Conservation (phyloP, 2,329 filamentous ascomycete genomes). For the Ophiocordyceps camponoti-leonardi region DNA sequence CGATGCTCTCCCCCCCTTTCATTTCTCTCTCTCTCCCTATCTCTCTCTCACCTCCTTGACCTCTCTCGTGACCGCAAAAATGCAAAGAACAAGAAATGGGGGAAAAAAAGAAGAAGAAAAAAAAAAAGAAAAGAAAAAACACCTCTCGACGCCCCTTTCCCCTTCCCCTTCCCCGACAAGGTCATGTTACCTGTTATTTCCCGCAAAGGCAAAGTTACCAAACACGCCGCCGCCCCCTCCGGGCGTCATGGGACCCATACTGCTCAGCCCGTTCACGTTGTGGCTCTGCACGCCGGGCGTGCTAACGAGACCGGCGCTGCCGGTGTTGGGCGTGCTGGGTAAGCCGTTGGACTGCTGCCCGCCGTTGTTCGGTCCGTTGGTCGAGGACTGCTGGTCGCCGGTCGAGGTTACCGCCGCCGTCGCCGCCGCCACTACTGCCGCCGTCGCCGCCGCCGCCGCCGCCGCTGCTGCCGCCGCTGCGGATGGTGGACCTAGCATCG, state of each 20-base stretch:
- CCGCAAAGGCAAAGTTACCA: slow-evolving; percentile 48
- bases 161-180: no score
- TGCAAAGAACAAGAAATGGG: no score
- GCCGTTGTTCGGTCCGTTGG: slow-evolving; percentile 20
- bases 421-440: slow-evolving; percentile 1
- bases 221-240: slow-evolving; percentile 60
- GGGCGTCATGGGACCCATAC: slow-evolving; percentile 60
- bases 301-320: slow-evolving; percentile 26
- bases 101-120: no score
- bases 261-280: slow-evolving; percentile 36
- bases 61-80: no score
- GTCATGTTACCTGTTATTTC: slow-evolving; percentile 18
- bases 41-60: no score
- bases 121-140: no score
- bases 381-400: neutral
- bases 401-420: neutral
- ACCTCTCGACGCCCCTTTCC: no score
- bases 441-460: slow-evolving; percentile 23
- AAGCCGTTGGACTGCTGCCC: slow-evolving; percentile 22
- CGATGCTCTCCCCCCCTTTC: no score
- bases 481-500: slow-evolving; percentile 16
- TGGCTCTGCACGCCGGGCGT: slow-evolving; percentile 32
- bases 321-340: slow-evolving; percentile 55
- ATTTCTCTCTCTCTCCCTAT: no score
- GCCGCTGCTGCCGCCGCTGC: slow-evolving; percentile 15